phyloP scores from a whole-genome alignment of 805 yeast genomes.

The Myxozyma monticola region DNA sequence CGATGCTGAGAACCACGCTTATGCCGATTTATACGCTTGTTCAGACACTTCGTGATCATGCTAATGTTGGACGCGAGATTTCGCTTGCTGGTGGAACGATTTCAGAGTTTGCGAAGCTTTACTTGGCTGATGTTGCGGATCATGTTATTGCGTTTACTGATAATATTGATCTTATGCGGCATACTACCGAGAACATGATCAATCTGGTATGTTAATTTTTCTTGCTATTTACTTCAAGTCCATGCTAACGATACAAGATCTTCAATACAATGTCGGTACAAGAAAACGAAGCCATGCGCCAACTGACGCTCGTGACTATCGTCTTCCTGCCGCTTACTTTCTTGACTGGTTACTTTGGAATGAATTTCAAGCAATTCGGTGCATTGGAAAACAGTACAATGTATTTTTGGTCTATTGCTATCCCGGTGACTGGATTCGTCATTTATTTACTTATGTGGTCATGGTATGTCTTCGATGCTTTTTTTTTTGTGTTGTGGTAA shows the following conservation, averaged over 20 bases:
- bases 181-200: slow-evolving; percentile 52
- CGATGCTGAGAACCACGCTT: slow-evolving; percentile 49
- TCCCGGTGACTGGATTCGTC: slow-evolving; percentile 41
- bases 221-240: background rate
- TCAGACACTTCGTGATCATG: slow-evolving; percentile 48
- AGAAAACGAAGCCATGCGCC: slow-evolving; percentile 55
- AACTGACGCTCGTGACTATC: slow-evolving; percentile 57
- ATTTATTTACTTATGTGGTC: slow-evolving; percentile 35
- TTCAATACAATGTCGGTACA: slow-evolving; percentile 60
- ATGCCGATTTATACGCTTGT: slow-evolving; percentile 51
- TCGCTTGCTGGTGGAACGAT: slow-evolving; percentile 36
- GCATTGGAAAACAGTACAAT: slow-evolving; percentile 43
- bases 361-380: slow-evolving; percentile 51
- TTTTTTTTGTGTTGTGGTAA: too few relatives aligned
- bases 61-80: slow-evolving; percentile 27
- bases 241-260: slow-evolving; percentile 33
- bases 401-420: slow-evolving; percentile 52
- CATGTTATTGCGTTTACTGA: slow-evolving; percentile 49
- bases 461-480: too few relatives aligned
- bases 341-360: slow-evolving; percentile 63
- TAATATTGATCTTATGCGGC: slow-evolving; percentile 56
- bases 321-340: slow-evolving; percentile 59
- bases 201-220: slow-evolving; percentile 38
- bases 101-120: slow-evolving; percentile 48
- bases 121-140: slow-evolving; percentile 57